Evolutionary conservation across 441 rosid species (phyloP).

Genomic region (Gossypium aridum): DNA sequence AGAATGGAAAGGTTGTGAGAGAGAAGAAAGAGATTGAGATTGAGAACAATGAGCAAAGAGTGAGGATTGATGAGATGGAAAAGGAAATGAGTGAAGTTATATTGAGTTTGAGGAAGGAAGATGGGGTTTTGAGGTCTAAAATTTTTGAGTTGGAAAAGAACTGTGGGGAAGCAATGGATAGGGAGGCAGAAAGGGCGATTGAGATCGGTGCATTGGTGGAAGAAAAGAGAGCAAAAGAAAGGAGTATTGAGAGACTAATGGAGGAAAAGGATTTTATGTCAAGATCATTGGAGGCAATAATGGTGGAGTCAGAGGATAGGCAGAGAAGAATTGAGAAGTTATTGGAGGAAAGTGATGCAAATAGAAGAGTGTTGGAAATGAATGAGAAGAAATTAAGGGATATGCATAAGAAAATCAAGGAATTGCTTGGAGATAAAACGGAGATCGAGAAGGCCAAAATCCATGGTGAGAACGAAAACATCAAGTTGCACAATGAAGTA

Average conservation of each 20-base stretch:
- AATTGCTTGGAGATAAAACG: constrained; percentile 31
- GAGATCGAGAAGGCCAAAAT: constrained; percentile 40
- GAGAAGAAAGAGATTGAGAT: constrained; percentile 35
- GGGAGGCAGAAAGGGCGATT: constrained; percentile 18
- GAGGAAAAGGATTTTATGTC: constrained; percentile 19
- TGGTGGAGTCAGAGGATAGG: constrained; percentile 20
- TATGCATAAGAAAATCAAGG: constrained; percentile 25
- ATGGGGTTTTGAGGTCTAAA: constrained; percentile 22
- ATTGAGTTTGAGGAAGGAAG: constrained; percentile 28
- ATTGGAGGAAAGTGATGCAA: constrained; percentile 11
- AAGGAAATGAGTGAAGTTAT: constrained; percentile 26
- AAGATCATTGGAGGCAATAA: constrained; percentile 17
- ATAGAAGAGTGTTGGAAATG: constrained; percentile 17
- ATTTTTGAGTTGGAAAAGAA: constrained; percentile 37
- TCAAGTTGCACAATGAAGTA: constrained; percentile 30
- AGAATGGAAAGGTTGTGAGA: constrained; percentile 22
- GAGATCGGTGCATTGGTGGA: constrained; percentile 26
- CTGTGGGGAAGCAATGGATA: constrained; percentile 18
- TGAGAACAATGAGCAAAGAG: constrained; percentile 27
- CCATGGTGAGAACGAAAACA: constrained; percentile 34
- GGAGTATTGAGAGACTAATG: constrained; percentile 18
- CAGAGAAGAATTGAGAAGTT: constrained; percentile 21
- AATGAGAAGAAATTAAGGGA: constrained; percentile 21
- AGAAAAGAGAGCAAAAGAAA: constrained; percentile 29
- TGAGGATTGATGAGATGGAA: constrained; percentile 37